Percentiles rank a stretch among this genome's conserved stretches.
Evolutionary conservation across 441 rosid genomes (phyloP).

Genomic region (Mallotus japonicus): DNA sequence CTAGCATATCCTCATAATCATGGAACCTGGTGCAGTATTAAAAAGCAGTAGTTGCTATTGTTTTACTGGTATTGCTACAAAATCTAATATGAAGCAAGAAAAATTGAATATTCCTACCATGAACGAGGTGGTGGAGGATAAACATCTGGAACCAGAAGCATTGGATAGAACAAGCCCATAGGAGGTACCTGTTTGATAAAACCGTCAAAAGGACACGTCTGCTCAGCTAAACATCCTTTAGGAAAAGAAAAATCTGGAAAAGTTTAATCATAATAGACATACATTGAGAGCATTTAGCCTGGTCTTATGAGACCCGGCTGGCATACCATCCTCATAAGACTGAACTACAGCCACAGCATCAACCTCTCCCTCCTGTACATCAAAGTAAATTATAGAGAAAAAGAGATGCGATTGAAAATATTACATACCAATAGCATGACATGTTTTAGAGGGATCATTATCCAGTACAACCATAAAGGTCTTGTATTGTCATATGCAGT

Average conservation of each 20-base stretch:
- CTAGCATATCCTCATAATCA: constrained; percentile 91
- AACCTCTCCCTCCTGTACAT: constrained; percentile 70
- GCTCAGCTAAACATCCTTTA: constrained; percentile 15
- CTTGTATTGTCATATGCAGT: neutral
- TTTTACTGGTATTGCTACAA: constrained; percentile 6
- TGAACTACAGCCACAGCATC: constrained; percentile 68
- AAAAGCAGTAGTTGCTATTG: constrained; percentile 8
- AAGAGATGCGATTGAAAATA: neutral
- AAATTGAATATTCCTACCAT: constrained; percentile 49
- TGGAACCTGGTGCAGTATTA: constrained; percentile 54
- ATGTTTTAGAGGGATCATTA: no score
- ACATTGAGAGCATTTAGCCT: constrained; percentile 89
- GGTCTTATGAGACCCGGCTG: constrained; percentile 77
- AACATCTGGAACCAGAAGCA: constrained; percentile 82
- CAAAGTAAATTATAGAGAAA: constrained; percentile 12
- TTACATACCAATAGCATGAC: no score
- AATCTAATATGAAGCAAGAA: constrained; percentile 13
- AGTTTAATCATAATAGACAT: constrained; percentile 26
- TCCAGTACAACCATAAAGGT: neutral
- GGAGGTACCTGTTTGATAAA: constrained; percentile 73
- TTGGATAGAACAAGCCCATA: constrained; percentile 93
- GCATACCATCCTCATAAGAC: constrained; percentile 74
- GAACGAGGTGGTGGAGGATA: constrained; percentile 87
- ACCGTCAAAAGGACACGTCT: constrained; percentile 11
- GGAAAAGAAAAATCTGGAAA: constrained; percentile 11